These are phyloP conservation scores for Starmerella ratchasimensis DNA, from an alignment of 805 yeast genomes.

Conservation along the genomic window DNA sequence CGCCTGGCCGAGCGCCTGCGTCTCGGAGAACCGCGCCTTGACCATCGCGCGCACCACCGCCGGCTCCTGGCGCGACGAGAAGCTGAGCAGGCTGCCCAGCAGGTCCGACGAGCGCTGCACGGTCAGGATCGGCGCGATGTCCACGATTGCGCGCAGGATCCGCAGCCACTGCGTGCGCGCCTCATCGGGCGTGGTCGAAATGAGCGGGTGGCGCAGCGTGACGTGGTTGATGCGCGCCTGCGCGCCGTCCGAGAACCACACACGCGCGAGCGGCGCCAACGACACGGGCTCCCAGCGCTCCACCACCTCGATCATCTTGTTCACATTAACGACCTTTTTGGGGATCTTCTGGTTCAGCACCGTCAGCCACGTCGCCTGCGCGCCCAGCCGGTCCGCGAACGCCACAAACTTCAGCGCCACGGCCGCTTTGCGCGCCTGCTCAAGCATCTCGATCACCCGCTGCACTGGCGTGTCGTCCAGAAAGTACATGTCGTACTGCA, in stretches of 20 bases:
- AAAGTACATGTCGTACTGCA: slow-evolving; percentile 42
- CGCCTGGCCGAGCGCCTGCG: slow-evolving; percentile 13
- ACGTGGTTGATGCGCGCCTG: slow-evolving; percentile 12
- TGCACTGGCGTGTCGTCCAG: slow-evolving; percentile 21
- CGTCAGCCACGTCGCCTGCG: slow-evolving; percentile 19
- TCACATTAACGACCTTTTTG: slow-evolving; percentile 12
- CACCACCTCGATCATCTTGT: slow-evolving; percentile 7
- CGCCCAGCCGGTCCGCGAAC: slow-evolving; percentile 42
- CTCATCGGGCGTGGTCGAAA: slow-evolving; percentile 4
- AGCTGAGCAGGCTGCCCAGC: slow-evolving; percentile 23
- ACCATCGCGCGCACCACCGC: slow-evolving; percentile 23
- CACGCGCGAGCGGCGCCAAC: neutral
- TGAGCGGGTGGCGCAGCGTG: slow-evolving; percentile 6
- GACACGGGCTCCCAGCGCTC: slow-evolving; percentile 1
- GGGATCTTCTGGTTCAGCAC: slow-evolving; percentile 17
- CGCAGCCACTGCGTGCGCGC: slow-evolving; percentile 17
- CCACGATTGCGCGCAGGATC: slow-evolving; percentile 15
- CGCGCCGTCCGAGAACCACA: slow-evolving; percentile 9
- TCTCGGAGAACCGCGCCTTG: slow-evolving; percentile 11
- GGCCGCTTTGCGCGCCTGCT: slow-evolving; percentile 34
- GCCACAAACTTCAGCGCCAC: slow-evolving; percentile 33
- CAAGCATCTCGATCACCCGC: slow-evolving; percentile 17
- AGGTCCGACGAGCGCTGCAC: slow-evolving; percentile 23
- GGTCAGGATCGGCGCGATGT: slow-evolving; percentile 9
- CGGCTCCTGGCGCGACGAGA: slow-evolving; percentile 21